Base-by-base conservation (phyloP, 2,329 filamentous ascomycete species). In the Tolypocladium amazonense region DNA sequence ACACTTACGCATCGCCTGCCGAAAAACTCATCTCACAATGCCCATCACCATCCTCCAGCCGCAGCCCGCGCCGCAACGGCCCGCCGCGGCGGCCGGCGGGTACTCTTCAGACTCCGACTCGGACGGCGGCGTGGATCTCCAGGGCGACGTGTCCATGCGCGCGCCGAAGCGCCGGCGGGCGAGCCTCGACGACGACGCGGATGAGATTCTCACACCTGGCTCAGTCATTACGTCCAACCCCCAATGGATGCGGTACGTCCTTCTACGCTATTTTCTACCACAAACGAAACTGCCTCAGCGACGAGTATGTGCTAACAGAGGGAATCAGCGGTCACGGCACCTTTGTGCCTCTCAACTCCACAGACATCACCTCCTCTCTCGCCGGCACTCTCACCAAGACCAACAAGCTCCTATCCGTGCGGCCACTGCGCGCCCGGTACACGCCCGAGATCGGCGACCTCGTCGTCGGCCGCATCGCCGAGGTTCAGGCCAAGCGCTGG, bases 381-480 rank as follows among this genome's bases (percentile, higher is more conserved):
- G 92, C 92, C 8, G 94, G 94, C 68, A 93, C 88, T 8, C 81
- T 97, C 41, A 87, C 89, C 70, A 93, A 92, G 72, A 97, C 93
- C 62, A 99, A 99, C 82, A 97, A 97, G 74, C 87, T 99, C 56
- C 87, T 99, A 65, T 96, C 91, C 2, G 89, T 99, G 60, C 87
- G 88, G 2, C 92, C 94, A 8, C 81, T 99, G 3, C 90, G 92
- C 62, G 92, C 94, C 23, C 88, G 94, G 62, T 99, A 99, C 78
- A 91, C 86, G 2, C 94, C 94, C 38, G 93, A 97, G 74, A 97
- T 99, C 62, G 94, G 94, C 67, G 94, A 99, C 75, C 81, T 99
- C 5, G 90, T 99, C 3, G 88, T 99, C 18, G 94, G 94, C 43
- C 86, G 94, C 63, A 96, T 99, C 68, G 86, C 94, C 64, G 91